A percentile compares a stretch with the other conserved stretches of the same genome.
Evolutionary conservation across 75 land plant species (phyloP).

Genomic region (Cupressus sempervirens): DNA sequence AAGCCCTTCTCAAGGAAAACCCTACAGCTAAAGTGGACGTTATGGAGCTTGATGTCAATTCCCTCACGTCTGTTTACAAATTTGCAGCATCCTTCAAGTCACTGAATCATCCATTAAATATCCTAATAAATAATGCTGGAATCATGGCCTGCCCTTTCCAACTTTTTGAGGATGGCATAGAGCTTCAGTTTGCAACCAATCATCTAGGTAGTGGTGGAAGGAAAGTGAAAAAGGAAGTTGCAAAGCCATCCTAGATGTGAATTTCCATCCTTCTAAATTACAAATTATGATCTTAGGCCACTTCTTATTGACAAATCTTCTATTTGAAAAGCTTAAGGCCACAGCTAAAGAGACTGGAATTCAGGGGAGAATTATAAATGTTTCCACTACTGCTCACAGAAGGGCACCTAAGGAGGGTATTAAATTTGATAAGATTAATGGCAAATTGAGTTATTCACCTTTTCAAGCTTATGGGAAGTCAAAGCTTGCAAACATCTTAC

Average conservation of each 20-base stretch:
- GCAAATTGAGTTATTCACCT: conserved; percentile 15
- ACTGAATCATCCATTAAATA: too few relatives aligned
- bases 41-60: too few relatives aligned
- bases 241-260: background rate
- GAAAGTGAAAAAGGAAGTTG: background rate
- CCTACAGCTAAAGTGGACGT: too few relatives aligned
- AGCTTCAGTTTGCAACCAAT: too few relatives aligned
- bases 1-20: too few relatives aligned
- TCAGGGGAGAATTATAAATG: conserved; percentile 51
- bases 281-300: conserved; percentile 22
- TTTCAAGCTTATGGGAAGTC: conserved; percentile 35
- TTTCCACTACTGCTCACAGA: conserved; percentile 37
- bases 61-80: too few relatives aligned
- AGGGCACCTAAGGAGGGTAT: conserved; percentile 25
- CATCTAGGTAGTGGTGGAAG: background rate
- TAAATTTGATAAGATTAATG: conserved; percentile 29
- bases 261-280: background rate
- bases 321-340: conserved; percentile 42
- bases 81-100: too few relatives aligned
- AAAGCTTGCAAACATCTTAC: conserved; percentile 42
- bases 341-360: conserved; percentile 52
- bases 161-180: too few relatives aligned
- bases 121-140: too few relatives aligned
- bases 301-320: conserved; percentile 49
- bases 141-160: too few relatives aligned